These are phyloP conservation scores for Urostyla sp. DNA, from an alignment of 73 alveolate species.

Conservation along the genomic window DNA sequence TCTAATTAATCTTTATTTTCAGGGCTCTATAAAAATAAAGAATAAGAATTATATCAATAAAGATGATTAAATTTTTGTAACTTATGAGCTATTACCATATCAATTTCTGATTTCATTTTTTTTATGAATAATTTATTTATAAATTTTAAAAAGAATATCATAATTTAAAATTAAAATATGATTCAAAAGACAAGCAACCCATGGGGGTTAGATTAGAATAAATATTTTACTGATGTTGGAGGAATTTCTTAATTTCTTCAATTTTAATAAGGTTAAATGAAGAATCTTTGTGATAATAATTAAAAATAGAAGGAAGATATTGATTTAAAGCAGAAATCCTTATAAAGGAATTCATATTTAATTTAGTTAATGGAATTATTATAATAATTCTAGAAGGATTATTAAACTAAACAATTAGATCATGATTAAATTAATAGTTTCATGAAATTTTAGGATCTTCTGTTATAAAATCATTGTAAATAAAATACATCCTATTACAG, in stretches of 20 bases:
- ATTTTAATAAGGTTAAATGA: background rate
- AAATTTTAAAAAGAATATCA: too few species aligned
- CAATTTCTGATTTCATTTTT: too few species aligned
- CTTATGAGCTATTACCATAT: too few species aligned
- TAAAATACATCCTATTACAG: background rate
- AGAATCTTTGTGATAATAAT: too few species aligned
- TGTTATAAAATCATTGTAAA: constrained; percentile 10
- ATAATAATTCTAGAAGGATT: background rate
- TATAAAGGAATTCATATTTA: background rate
- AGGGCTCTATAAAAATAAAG: too few species aligned
- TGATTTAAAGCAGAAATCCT: background rate
- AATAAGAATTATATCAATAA: too few species aligned
- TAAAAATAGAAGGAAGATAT: too few species aligned
- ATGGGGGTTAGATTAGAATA: constrained; percentile 32
- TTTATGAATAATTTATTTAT: too few species aligned
- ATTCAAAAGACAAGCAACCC: constrained; percentile 14
- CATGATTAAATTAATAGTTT: background rate
- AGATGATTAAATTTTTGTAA: too few species aligned
- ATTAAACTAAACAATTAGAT: background rate
- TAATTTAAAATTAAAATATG: background rate
- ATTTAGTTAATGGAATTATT: too few species aligned
- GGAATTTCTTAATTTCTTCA: constrained; percentile 7
- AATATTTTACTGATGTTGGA: constrained; percentile 49
- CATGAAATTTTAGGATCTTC: background rate
- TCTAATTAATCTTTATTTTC: too few species aligned